Evolutionary conservation across 306 rosid species (phyloP).

Genomic region (Bauhinia variegata): DNA sequence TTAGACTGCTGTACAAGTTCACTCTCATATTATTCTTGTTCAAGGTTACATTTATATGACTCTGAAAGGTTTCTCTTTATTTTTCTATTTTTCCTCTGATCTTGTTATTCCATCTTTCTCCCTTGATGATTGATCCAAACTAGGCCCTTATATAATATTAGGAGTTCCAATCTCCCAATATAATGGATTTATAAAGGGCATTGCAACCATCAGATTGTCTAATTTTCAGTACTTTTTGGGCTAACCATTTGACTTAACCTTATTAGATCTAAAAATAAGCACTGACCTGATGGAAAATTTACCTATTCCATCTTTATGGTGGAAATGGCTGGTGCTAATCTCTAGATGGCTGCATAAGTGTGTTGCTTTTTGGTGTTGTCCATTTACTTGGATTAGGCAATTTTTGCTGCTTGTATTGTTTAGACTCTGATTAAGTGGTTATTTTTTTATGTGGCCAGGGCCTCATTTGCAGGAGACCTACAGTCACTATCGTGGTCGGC

Average conservation of each 20-base stretch:
- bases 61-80: not conserved
- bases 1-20: constrained; percentile 11
- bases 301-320: constrained; percentile 15
- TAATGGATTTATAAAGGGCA: constrained; percentile 13
- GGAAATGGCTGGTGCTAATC: constrained; percentile 19
- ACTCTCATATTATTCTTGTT: constrained; percentile 24
- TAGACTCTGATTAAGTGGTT: constrained; percentile 21
- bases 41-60: constrained; percentile 9
- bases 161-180: not conserved
- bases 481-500: constrained; percentile 83
- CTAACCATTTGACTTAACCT: constrained; percentile 18
- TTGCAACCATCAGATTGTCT: not conserved
- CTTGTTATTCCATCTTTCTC: not conserved
- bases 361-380: constrained; percentile 21
- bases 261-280: constrained; percentile 22
- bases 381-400: constrained; percentile 3
- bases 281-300: not conserved
- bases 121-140: constrained; percentile 16
- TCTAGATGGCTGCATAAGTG: constrained; percentile 7
- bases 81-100: constrained; percentile 1
- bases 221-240: constrained; percentile 18
- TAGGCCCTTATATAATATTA: not conserved
- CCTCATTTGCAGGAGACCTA: constrained; percentile 78
- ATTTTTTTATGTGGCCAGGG: constrained; percentile 58
- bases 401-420: constrained; percentile 9